phyloP scores from a whole-genome alignment of 805 yeast genomes.

The Wickerhamiella sergipiensis region DNA sequence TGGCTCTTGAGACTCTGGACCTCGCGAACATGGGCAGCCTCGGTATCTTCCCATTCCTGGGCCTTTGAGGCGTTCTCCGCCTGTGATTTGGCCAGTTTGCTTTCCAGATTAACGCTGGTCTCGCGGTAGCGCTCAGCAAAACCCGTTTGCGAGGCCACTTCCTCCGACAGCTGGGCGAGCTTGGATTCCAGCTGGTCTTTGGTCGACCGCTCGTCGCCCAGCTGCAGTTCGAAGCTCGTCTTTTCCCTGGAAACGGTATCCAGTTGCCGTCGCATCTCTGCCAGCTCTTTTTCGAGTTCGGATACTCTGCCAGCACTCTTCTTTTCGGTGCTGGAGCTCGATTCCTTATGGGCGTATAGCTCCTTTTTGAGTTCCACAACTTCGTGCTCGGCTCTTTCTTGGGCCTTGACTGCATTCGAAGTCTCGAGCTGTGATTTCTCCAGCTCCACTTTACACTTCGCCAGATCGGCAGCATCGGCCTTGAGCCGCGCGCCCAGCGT shows the following conservation, averaged over 20 bases:
- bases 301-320: not conserved
- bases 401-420: not conserved
- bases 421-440: conserved; percentile 1
- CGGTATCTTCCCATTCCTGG: conserved; percentile 5
- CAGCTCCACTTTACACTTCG: conserved; percentile 21
- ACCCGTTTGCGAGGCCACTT: conserved; percentile 17
- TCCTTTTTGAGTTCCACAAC: not conserved
- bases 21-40: conserved; percentile 22
- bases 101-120: conserved; percentile 14
- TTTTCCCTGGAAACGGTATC: conserved; percentile 26
- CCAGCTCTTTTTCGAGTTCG: conserved; percentile 5
- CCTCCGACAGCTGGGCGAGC: conserved; percentile 23
- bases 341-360: not conserved
- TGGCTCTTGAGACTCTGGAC: conserved; percentile 13
- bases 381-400: conserved; percentile 2
- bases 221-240: conserved; percentile 26
- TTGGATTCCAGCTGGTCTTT: conserved; percentile 11
- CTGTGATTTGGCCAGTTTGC: conserved; percentile 22
- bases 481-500: conserved; percentile 33
- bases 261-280: conserved; percentile 25
- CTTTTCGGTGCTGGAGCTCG: not conserved
- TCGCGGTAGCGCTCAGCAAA: conserved; percentile 17
- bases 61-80: conserved; percentile 15
- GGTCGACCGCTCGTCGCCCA: conserved; percentile 20
- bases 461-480: conserved; percentile 25